Evolutionary conservation across 2,329 filamentous ascomycete species (phyloP).

Genomic region (Periconia sp.): DNA sequence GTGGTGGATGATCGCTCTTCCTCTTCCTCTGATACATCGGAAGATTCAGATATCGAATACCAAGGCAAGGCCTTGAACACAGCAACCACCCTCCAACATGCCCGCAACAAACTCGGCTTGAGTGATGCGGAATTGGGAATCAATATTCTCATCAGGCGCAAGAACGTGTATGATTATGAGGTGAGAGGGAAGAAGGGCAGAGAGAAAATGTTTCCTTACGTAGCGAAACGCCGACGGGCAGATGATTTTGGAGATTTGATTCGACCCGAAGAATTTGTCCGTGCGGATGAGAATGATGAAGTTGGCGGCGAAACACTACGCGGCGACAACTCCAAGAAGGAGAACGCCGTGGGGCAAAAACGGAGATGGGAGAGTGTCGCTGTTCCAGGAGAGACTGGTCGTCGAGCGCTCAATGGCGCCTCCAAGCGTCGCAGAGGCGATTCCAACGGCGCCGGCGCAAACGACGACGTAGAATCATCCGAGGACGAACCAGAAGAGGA

Average conservation of each 20-base stretch:
- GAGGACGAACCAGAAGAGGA: constrained; percentile 56
- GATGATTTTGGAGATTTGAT: constrained; percentile 97
- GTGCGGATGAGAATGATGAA: constrained; percentile 86
- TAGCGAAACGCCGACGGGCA: constrained; percentile 73
- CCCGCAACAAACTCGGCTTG: constrained; percentile 74
- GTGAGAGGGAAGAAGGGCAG: constrained; percentile 87
- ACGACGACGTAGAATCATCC: constrained; percentile 42
- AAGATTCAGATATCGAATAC: constrained; percentile 85
- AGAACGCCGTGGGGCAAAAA: constrained; percentile 75
- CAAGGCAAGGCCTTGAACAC: constrained; percentile 91
- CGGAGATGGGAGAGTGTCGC: constrained; percentile 84
- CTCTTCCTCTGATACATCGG: constrained; percentile 81
- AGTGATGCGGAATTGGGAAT: constrained; percentile 90
- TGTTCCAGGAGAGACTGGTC: constrained; percentile 42
- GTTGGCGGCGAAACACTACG: constrained; percentile 66
- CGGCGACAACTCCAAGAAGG: constrained; percentile 52
- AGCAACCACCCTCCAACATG: constrained; percentile 80
- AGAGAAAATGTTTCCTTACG: constrained; percentile 88
- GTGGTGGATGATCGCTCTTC: constrained; percentile 82
- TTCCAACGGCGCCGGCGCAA: constrained; percentile 28
- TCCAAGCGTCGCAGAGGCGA: constrained; percentile 62
- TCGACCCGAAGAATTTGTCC: constrained; percentile 87
- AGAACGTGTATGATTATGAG: constrained; percentile 91
- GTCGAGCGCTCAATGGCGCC: constrained; percentile 45
- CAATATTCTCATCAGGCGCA: constrained; percentile 84